Base-by-base conservation (phyloP, 305 asterid genomes). In the Nicotiana rustica region DNA sequence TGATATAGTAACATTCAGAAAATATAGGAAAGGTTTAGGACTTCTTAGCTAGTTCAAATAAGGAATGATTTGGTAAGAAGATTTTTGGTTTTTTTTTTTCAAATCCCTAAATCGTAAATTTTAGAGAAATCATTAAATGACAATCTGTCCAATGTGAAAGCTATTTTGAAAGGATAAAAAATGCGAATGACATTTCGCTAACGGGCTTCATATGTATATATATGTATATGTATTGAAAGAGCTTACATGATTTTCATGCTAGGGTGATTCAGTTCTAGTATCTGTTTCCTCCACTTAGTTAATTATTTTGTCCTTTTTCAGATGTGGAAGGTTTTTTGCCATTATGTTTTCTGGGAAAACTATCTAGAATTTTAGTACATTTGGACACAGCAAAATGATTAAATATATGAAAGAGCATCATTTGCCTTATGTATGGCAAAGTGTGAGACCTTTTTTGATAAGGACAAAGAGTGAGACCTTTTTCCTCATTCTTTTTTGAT, bases 241-340 rank as follows among this genome's bases (percentile, higher is more conserved):
- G 18, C 75, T 67, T 67, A 67, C 25, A 33, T 15, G 1, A 6
- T 67, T 67, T 67, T 67, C 25, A 33, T 6, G 75, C 15, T 67
- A 67, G 52, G 75, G 52, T 3, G 75, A 25, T 67, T 15, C 75
- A 10, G 35, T 67, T 67, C 29, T 67, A 4, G 52, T 67, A 15
- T 67, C 25, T 4, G 29, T 31, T 67, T 67, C 73, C 76, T 67
- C 76, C 55, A 67, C 76, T 35, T 36, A 67, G 52, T 18, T 67
- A 67, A 67, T 25, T 5, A 2, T 17, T 67, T 35, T 67, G 47
- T 67, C 41, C 5, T 36, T 67, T 67, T 49, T 67, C 29, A 67
- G 76, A 67, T 17, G 17, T 64, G 36, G 69, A 29, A 7, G 47
- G 4, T 33, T 35, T 67, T 35, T 19, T 35, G 19, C 12, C 47